These are phyloP conservation scores for Aspergillus quadrilineatus DNA, from an alignment of 2,329 filamentous ascomycete species.

Conservation along the genomic window DNA sequence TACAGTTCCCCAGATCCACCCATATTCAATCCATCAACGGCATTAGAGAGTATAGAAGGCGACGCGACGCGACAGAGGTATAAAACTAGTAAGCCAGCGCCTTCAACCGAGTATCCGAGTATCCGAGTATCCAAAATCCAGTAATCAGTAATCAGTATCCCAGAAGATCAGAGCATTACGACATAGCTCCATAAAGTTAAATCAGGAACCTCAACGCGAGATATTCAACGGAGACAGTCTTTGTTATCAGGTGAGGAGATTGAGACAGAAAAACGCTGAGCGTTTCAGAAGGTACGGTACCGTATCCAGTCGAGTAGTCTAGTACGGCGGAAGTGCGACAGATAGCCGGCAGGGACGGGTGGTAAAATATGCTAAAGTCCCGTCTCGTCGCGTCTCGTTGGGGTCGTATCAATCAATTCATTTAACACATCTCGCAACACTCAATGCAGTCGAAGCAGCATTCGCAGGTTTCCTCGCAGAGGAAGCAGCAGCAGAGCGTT, in stretches of 20 bases:
- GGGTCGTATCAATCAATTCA: slow-evolving; percentile 25
- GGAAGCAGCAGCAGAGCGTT: slow-evolving; percentile 62
- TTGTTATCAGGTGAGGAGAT: no score
- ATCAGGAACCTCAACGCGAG: no score
- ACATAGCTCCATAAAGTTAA: no score
- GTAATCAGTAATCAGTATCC: neutral
- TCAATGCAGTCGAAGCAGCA: slow-evolving; percentile 64
- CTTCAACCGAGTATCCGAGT: neutral
- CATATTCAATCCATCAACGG: neutral
- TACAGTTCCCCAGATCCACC: neutral
- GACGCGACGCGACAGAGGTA: neutral
- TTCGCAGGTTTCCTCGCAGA: slow-evolving; percentile 64
- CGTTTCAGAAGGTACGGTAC: no score
- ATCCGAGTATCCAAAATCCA: neutral
- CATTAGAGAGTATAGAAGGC: neutral
- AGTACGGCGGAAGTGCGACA: no score
- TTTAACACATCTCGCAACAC: slow-evolving; percentile 46
- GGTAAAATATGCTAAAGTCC: no score
- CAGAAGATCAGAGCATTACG: neutral
- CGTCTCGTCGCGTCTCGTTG: slow-evolving; percentile 22
- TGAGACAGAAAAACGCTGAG: no score
- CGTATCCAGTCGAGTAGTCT: no score
- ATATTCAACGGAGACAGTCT: no score
- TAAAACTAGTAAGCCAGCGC: neutral
- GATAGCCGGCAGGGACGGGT: no score